Base-by-base conservation (phyloP, 1,284 basidiomycete species). In the Pyrrhoderma lamaoense region DNA sequence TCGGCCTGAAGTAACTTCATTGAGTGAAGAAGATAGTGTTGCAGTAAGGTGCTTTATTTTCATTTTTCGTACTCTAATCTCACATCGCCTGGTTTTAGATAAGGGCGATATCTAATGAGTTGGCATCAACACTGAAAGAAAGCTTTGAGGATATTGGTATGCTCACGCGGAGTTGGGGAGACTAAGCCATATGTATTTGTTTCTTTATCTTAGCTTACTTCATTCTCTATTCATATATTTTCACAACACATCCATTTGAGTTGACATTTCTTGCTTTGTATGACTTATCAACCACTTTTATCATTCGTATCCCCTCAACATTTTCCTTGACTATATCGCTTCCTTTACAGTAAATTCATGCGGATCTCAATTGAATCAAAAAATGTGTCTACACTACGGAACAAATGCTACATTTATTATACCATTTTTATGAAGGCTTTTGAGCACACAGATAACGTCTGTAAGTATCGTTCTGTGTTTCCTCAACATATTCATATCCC, bases 391-490 rank as follows among this genome's bases (percentile, higher is more conserved):
- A 23, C 42, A 22, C 9, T 44, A 42, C 14, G 39, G 16, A 31
- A 31, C 27, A 31, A n/a, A n/a, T 31, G 5, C 11, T 31, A 31
- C 27, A 31, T 31, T 31, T 31, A 31, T 31, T 11, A 31, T 31
- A 11, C 27, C 5, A 31, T 5, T 31, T n/a, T n/a, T 31, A 11
- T 47, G 23, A 25, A 50, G 19, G 44, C 18, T 45, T 40, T 40
- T 58, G 69, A 38, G 64, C 63, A 49, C 68, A 64, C 22, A 90
- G 70, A 66, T 88, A 96, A 57, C 84, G 76, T 60, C 77, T 83
- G 67, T 93, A 95, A 3, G 95, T 85, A 19, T 79, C 76, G 61
- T 96, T 99, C 38, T 89, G 67, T 16, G 95, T 99, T 70, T 99
- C 95, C 65, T 99, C 95, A 11, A 92, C 85, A 65, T 84, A 96